These are phyloP conservation scores for Sclerotinia glacialis DNA, from an alignment of 2,329 filamentous ascomycete species.

Conservation along the genomic window DNA sequence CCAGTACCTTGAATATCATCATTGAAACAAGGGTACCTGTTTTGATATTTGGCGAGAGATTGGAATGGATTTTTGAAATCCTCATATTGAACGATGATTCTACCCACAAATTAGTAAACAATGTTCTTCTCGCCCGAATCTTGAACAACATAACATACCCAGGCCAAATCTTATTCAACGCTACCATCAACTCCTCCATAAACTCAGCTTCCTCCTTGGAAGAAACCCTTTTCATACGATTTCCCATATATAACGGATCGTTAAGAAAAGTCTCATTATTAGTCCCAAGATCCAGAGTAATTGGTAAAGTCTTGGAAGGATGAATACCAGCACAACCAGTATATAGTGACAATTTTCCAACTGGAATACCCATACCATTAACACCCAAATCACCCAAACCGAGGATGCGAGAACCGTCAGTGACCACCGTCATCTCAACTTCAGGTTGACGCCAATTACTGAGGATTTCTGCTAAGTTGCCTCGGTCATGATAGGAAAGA, in stretches of 20 bases:
- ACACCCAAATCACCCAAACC: constrained; percentile 84
- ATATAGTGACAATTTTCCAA: constrained; percentile 78
- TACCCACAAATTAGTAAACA: constrained; percentile 10
- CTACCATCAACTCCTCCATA: constrained; percentile 68
- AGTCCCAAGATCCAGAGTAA: constrained; percentile 82
- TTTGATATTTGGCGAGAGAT: constrained; percentile 68
- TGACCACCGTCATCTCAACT: constrained; percentile 55
- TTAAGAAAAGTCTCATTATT: constrained; percentile 71
- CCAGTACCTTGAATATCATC: constrained; percentile 89
- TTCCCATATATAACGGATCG: constrained; percentile 76
- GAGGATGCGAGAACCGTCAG: constrained; percentile 63
- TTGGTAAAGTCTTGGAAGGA: constrained; percentile 73
- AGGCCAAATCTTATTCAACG: constrained; percentile 67
- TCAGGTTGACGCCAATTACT: constrained; percentile 67
- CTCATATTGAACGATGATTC: constrained; percentile 61
- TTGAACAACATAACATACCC: constrained; percentile 64
- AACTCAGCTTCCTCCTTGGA: constrained; percentile 74
- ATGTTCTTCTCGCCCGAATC: constrained; percentile 64
- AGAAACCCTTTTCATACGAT: constrained; percentile 62
- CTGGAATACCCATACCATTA: constrained; percentile 78
- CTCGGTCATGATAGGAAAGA: constrained; percentile 66
- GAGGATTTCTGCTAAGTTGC: constrained; percentile 62
- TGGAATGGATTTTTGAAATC: constrained; percentile 62
- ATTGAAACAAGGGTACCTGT: constrained; percentile 81
- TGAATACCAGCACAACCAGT: constrained; percentile 85